phyloP scores from a whole-genome alignment of 139 green algal genomes.

The Auxenochlorella protothecoides region DNA sequence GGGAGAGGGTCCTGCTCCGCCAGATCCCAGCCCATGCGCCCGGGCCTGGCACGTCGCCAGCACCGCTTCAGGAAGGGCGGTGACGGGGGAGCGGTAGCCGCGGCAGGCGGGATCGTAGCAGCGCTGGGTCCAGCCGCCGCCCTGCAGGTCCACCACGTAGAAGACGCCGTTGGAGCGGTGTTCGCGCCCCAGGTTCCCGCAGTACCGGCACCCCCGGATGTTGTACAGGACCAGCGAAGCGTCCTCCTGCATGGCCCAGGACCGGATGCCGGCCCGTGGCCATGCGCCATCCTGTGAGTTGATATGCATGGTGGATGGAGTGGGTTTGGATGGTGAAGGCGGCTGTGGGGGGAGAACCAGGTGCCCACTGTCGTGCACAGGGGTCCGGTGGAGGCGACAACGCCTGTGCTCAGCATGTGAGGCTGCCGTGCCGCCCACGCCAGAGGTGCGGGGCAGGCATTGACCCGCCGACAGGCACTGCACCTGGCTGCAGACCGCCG shows the following conservation, averaged over 20 bases:
- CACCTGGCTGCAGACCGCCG: constrained; percentile 11
- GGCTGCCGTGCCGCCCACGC: no score
- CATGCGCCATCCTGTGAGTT: no score
- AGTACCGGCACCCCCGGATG: constrained; percentile 15
- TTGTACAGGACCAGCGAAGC: not conserved
- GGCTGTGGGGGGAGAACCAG: no score
- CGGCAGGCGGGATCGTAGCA: constrained; percentile 50
- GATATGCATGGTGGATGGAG: no score
- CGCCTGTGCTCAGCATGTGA: no score
- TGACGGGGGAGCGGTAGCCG: constrained; percentile 28
- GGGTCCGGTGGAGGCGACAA: not conserved
- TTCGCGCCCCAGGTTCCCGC: constrained; percentile 47
- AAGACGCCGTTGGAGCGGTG: constrained; percentile 67
- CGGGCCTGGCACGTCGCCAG: not conserved
- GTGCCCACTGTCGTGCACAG: not conserved
- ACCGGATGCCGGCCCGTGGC: not conserved
- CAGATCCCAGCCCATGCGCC: not conserved
- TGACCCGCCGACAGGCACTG: not conserved
- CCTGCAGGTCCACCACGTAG: constrained; percentile 33
- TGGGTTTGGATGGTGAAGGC: no score
- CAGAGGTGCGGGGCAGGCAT: not conserved
- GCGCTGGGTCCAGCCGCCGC: constrained; percentile 37
- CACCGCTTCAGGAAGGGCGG: constrained; percentile 28
- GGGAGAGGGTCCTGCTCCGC: not conserved
- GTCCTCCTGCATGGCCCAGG: constrained; percentile 3